A percentile compares a stretch with the other conserved stretches of the same genome.
These are phyloP conservation scores for Ustilago tritici DNA, from an alignment of 1,284 basidiomycete species.

Conservation along the genomic window DNA sequence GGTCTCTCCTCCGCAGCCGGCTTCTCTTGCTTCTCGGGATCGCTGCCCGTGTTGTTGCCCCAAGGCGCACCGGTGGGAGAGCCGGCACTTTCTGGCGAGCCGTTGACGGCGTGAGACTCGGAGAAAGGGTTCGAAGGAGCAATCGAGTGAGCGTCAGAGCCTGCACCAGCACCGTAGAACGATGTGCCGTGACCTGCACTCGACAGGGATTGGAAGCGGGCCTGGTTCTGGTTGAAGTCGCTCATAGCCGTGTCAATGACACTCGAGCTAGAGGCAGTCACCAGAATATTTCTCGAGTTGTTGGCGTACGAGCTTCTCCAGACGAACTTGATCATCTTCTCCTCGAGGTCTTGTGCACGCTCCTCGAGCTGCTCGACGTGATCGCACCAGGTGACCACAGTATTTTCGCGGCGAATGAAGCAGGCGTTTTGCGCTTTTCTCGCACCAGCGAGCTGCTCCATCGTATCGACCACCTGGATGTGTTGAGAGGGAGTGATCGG, in stretches of 20 bases:
- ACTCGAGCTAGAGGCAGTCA: constrained; percentile 3
- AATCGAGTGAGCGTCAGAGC: constrained; percentile 13
- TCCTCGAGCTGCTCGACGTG: constrained; percentile 72
- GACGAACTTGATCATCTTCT: constrained; percentile 82
- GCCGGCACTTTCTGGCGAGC: background rate
- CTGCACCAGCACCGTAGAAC: constrained; percentile 1
- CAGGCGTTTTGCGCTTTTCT: constrained; percentile 87
- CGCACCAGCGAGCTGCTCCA: constrained; percentile 76
- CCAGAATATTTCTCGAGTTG: constrained; percentile 18
- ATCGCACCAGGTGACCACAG: constrained; percentile 82
- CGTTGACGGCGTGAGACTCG: constrained; percentile 20
- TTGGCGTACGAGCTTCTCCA: constrained; percentile 72
- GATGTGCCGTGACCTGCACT: constrained; percentile 13
- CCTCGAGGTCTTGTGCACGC: constrained; percentile 75
- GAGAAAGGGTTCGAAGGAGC: constrained; percentile 27
- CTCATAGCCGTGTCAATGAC: constrained; percentile 19
- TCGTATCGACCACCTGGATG: constrained; percentile 71
- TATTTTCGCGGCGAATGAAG: constrained; percentile 81
- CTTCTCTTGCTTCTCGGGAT: constrained; percentile 37
- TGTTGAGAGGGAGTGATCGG: constrained; percentile 51
- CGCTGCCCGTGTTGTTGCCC: background rate
- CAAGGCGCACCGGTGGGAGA: background rate
- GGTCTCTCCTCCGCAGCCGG: constrained; percentile 69
- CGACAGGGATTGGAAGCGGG: constrained; percentile 17
- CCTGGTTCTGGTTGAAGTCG: constrained; percentile 38